phyloP scores from a whole-genome alignment of 2,329 filamentous ascomycete genomes.

The Neopestalotiopsis rosae region DNA sequence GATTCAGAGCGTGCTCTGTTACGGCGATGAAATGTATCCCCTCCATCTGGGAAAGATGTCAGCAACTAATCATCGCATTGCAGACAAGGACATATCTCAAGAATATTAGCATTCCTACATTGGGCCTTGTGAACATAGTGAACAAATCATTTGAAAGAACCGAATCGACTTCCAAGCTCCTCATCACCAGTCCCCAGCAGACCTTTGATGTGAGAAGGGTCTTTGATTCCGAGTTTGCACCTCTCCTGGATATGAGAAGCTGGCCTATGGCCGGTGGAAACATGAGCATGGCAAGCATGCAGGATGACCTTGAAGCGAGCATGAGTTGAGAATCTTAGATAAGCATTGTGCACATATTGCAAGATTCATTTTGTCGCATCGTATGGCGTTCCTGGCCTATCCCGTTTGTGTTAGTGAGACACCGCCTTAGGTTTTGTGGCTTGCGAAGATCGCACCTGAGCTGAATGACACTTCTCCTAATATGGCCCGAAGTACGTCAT shows the following conservation, averaged over 20 bases:
- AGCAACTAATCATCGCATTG: no score
- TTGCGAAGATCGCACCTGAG: neutral
- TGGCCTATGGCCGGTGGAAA: neutral
- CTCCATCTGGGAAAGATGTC: no score
- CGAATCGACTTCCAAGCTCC: neutral
- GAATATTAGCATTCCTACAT: no score
- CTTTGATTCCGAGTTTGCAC: neutral
- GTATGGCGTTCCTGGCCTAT: neutral
- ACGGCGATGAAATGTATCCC: no score
- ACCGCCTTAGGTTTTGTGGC: slow-evolving; percentile 6
- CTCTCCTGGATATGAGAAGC: neutral
- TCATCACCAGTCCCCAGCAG: neutral
- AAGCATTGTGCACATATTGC: neutral
- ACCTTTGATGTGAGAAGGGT: neutral
- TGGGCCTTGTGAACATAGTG: no score
- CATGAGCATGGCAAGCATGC: neutral
- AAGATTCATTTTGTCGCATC: neutral
- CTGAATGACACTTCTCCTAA: neutral
- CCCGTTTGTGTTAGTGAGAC: neutral
- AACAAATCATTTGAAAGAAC: neutral
- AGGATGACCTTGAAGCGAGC: neutral
- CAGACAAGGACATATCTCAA: no score
- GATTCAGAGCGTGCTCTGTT: no score
- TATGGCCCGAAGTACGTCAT: neutral
- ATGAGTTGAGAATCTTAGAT: neutral